Percentiles rank a stretch among this genome's conserved stretches.
Evolutionary conservation across 192 early-diverging fungal species (phyloP).

Genomic region (Oehlia diaphana): DNA sequence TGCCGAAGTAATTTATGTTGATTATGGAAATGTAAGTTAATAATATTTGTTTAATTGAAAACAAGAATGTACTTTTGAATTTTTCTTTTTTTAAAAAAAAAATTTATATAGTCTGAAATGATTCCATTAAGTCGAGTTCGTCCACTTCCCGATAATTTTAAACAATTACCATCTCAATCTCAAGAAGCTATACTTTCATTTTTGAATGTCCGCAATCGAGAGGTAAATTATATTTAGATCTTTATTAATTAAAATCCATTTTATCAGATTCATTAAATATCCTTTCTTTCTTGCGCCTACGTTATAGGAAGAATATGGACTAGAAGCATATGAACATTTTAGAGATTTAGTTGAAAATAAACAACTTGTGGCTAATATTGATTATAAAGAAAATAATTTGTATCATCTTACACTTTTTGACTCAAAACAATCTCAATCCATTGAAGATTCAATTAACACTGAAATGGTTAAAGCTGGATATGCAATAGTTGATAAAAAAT

Average conservation of each 20-base stretch:
- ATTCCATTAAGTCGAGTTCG: constrained; percentile 70
- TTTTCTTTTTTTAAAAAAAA: no score
- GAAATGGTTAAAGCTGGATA: constrained; percentile 66
- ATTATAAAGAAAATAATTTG: constrained; percentile 58
- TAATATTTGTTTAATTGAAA: background rate
- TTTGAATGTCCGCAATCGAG: constrained; percentile 60
- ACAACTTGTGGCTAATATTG: constrained; percentile 73
- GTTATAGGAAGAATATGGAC: constrained; percentile 70
- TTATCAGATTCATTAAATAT: background rate
- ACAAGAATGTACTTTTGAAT: background rate
- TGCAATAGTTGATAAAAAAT: constrained; percentile 55
- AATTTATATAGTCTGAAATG: constrained; percentile 57
- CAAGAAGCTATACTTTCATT: constrained; percentile 85
- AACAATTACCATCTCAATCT: constrained; percentile 68
- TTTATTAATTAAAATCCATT: background rate
- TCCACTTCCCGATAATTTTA: constrained; percentile 75
- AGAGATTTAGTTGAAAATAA: constrained; percentile 62
- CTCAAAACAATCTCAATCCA: constrained; percentile 53
- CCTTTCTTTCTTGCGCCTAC: background rate
- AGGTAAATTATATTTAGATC: constrained; percentile 2
- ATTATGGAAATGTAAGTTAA: constrained; percentile 85
- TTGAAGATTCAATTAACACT: constrained; percentile 69
- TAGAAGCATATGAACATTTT: constrained; percentile 71
- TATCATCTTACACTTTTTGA: constrained; percentile 70
- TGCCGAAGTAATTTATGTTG: constrained; percentile 82